Conservation (phyloP, 2,329 filamentous ascomycete species). For the Verticillium nubilum region DNA sequence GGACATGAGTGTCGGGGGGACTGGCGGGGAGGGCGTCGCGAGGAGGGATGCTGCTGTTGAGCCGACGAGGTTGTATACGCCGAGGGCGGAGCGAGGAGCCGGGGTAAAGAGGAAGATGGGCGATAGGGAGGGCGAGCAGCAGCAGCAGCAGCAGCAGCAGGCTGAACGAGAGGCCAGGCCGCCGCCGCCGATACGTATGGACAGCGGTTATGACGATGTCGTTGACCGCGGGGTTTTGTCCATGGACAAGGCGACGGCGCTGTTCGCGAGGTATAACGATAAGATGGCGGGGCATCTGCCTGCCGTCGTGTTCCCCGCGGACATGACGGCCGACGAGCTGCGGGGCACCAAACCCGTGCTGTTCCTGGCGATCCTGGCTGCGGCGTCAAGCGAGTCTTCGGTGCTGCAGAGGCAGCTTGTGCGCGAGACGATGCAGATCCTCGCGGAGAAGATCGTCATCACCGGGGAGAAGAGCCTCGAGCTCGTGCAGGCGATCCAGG, state of each 20-base stretch:
- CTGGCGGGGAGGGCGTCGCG: no score
- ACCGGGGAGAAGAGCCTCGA: conserved; percentile 78
- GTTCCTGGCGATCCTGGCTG: conserved; percentile 66
- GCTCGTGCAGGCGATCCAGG: conserved; percentile 70
- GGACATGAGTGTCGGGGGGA: no score
- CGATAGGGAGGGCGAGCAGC: background rate
- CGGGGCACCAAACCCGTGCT: conserved; percentile 57
- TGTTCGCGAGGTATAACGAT: conserved; percentile 54
- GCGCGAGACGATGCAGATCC: conserved; percentile 63
- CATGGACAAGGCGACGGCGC: conserved; percentile 45
- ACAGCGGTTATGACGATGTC: conserved; percentile 35
- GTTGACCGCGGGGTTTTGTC: conserved; percentile 56
- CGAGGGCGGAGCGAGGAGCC: conserved; percentile 10
- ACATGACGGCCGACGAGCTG: conserved; percentile 48
- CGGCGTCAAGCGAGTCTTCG: conserved; percentile 53
- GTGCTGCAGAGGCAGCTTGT: conserved; percentile 56
- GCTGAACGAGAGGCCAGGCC: conserved; percentile 3
- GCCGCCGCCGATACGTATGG: conserved; percentile 8
- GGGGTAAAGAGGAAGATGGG: background rate
- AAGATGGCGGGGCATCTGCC: conserved; percentile 58
- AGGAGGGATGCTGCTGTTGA: conserved; percentile 1
- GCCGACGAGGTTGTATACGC: background rate
- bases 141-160: background rate
- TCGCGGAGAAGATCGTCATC: conserved; percentile 70
- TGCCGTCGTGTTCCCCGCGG: conserved; percentile 52